Conservation (phyloP, 2,329 filamentous ascomycete genomes). For the Aspergillus carbonarius region DNA sequence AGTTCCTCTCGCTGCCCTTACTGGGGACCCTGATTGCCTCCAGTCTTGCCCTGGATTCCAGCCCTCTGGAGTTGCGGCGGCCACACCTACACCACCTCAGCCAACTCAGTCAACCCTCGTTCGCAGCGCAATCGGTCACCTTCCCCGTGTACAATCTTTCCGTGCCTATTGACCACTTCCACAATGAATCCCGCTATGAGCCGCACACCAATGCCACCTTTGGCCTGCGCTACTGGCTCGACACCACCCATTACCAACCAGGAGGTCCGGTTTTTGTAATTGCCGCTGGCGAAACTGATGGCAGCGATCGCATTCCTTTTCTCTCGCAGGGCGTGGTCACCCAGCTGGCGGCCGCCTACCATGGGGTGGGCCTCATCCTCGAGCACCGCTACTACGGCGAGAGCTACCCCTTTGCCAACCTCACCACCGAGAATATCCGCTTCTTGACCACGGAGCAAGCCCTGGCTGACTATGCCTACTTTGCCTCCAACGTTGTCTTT, state of each 20-base stretch:
- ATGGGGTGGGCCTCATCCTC: slow-evolving; percentile 75
- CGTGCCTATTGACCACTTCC: slow-evolving; percentile 75
- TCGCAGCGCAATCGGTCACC: not conserved
- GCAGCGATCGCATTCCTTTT: slow-evolving; percentile 54
- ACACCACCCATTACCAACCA: slow-evolving; percentile 69
- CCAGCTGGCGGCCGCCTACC: slow-evolving; percentile 67
- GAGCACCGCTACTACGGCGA: slow-evolving; percentile 86
- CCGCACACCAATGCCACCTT: slow-evolving; percentile 71
- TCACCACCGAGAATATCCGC: slow-evolving; percentile 68
- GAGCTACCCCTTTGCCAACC: slow-evolving; percentile 67
- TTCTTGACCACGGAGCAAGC: slow-evolving; percentile 84
- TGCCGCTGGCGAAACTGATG: slow-evolving; percentile 63
- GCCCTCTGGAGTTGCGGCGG: not conserved
- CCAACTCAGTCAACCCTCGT: not conserved
- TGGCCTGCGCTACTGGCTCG: slow-evolving; percentile 78
- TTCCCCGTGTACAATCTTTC: slow-evolving; percentile 51
- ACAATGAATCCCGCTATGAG: slow-evolving; percentile 73
- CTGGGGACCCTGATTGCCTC: not conserved
- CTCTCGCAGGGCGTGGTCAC: slow-evolving; percentile 76
- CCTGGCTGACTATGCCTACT: slow-evolving; percentile 77
- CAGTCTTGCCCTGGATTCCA: not conserved
- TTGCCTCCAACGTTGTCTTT: slow-evolving; percentile 71
- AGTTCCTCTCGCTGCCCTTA: not conserved
- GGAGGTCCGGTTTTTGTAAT: slow-evolving; percentile 82
- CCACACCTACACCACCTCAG: not conserved